Evolutionary conservation across 495 filamentous ascomycete genomes (phyloP), one percentile per base, ranked within the genome.

Genomic region (Penicillium crystallinum): DNA sequence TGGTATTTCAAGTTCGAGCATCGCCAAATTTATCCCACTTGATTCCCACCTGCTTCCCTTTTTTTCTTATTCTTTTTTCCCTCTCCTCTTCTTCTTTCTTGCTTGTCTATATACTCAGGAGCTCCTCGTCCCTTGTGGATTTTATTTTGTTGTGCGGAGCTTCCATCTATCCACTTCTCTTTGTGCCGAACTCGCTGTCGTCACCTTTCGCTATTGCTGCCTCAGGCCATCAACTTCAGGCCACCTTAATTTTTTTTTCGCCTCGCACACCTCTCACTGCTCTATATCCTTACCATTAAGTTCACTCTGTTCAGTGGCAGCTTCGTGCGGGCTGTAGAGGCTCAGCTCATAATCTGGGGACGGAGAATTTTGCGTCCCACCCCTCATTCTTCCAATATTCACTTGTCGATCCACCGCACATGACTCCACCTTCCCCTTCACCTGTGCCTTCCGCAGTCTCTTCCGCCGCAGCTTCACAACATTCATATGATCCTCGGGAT

Each of bases 391-490:
- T 40, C 48, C 36, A 39, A 40, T 41, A 33, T 39, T 33, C 30
- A 52, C 35, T 45, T 35, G 27, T 49, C 42, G 15, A 61, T 51
- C 61, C 53, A 69, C 61, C 72, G 68, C 71, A 77, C 71, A 75
- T 75, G 72, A 74, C 71, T 75, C 67, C 71, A 46, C 67, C 58
- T 66, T 69, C 72, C 51, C 47, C 55, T 51, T 77, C 73, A 50
- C 71, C 73, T 66, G 68, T 64, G 58, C 68, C 71, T 53, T 75
- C 72, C 59, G 63, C 72, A 64, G 62, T 74, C 63, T 73, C 72
- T 52, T 76, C 73, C 42, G 62, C 70, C 52, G 67, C 72, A 50
- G 58, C 69, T 33, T 74, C 72, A 49, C 65, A 69, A 62, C 63
- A 72, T 42, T 74, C 63, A 21, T 57, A 61, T 60, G 68, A 74